These are phyloP conservation scores for Pyrrhoderma lamaoense DNA, from an alignment of 1,284 basidiomycete species.

Conservation along the genomic window DNA sequence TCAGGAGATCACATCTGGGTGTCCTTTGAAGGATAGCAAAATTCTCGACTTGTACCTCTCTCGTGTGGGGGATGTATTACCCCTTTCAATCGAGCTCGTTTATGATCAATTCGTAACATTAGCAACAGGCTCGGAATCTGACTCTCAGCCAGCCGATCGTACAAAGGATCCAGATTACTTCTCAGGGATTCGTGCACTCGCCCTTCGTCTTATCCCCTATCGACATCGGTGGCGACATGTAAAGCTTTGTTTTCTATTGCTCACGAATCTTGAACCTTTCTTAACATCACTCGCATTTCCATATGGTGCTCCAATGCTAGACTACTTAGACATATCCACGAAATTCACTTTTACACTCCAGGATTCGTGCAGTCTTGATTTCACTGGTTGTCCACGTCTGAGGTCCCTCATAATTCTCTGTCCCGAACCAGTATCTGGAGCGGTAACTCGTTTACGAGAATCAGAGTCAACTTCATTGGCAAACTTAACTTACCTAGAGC, in stretches of 20 bases:
- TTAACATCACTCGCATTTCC: not conserved
- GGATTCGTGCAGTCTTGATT: not conserved
- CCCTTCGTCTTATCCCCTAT: not conserved
- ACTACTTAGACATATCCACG: constrained; percentile 1
- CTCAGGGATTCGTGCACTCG: not conserved
- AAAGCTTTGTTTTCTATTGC: not conserved
- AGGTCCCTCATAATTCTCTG: not conserved
- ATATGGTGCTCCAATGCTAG: not conserved
- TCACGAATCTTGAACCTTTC: not conserved
- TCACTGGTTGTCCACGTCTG: not conserved
- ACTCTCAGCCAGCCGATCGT: not conserved
- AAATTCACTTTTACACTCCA: not conserved
- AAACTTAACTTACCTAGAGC: not conserved
- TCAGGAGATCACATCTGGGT: not conserved
- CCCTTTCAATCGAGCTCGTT: constrained; percentile 2
- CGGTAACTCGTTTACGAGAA: too few relatives aligned
- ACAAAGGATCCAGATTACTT: not conserved
- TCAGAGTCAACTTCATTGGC: not conserved
- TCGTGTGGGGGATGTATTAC: not conserved
- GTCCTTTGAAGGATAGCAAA: not conserved
- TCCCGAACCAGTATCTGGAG: not conserved
- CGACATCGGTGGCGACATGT: constrained; percentile 8
- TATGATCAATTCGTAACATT: not conserved
- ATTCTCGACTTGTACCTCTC: constrained; percentile 1
- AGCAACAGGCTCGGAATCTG: not conserved